Evolutionary conservation across 495 filamentous ascomycete genomes (phyloP), one percentile per base, ranked within the genome.

Genomic region (Xylaria sp.): DNA sequence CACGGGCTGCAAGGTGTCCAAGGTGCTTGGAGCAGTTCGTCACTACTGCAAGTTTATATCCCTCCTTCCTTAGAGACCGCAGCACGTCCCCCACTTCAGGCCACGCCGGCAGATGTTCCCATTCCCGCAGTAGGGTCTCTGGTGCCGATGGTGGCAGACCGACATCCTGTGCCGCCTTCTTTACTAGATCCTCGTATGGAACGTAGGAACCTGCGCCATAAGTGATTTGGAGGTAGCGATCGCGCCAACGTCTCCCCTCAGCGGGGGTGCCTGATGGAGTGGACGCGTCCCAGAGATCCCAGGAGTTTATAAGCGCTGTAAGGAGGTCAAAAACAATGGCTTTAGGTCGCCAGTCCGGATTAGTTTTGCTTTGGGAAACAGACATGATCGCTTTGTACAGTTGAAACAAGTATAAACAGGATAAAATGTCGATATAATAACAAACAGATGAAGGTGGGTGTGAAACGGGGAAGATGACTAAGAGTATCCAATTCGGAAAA

Each of bases 261-360:
- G 35, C 17, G 15, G 70, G 52, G 19, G 62, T 71, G 6, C 50
- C 57, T 1, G 75, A 67, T 43, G 75, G 72, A 17, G 75, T 77
- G n/a, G 74, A 75, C 17, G 73, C 67, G 29, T 74, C 58, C 79
- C 79, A 81, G 29, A 80, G 72, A 31, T 33, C 71, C 78, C 78
- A 79, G 40, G 78, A 80, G 72, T 81, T 75, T 3, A 76, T 63
- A 2, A 81, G 78, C n/a, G 75, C 79, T 2, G 79, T 80, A 8
- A 81, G 77, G 21, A 80, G 77, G 63, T 81, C 79, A 67, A 81
- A 80, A 40, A 80, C 66, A 21, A 81, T 71, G 43, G 74, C 79
- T 68, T 78, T 78, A 15, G 73, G 73, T 46, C 64, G 66, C 78
- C 77, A 78, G 21, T 35, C 14, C 7, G 48, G 37, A 12, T 58